Base-by-base conservation (phyloP, 306 rosid species). In the Malus asiatica region DNA sequence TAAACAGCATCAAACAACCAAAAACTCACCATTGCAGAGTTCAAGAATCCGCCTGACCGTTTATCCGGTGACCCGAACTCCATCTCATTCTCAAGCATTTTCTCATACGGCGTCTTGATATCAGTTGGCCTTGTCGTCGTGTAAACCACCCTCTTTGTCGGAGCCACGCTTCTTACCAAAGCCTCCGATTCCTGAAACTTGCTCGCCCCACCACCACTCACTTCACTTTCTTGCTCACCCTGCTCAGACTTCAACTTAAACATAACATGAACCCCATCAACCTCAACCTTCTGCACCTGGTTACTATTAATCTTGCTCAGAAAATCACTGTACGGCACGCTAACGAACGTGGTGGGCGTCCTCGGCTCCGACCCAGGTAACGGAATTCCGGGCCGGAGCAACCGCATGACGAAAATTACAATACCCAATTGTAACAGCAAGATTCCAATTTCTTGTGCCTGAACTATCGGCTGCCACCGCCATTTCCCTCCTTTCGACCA, bases 41-140 rank as follows among this genome's bases (percentile, higher is more conserved):
- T 92, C 84, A 90, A 80, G 83, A 92, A 89, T 68, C 97, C 99
- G 57, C 95, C 92, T 1, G 97, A 90, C 70, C 97, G 88, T 82
- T 81, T 92, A 79, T 95, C 99, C 3, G 99, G 98, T 0, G 99
- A 92, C 45, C 97, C 96, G 30, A 95, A 95, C 90, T 89, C 98
- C 74, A 95, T 98, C 63, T 89, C 91, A 89, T 95, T 95, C 64
- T 92, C 99, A 77, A 95, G 81, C 97, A 95, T 95, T 85, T 87
- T 95, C 79, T 90, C 97, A 57, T 95, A 95, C 0, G 99, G 99
- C 11, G 99, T 84, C 71, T 90, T 95, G 51, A 92, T 92, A 87
- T 95, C 99, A 76, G 76, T 88, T 0, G 99, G 99, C 84, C 99
- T 89, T 0, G 97, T 95, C 14, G 99, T 95, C 3, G 97, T 92